These are phyloP conservation scores for Carpinus viminea DNA, from an alignment of 306 rosid genomes.

Conservation along the genomic window DNA sequence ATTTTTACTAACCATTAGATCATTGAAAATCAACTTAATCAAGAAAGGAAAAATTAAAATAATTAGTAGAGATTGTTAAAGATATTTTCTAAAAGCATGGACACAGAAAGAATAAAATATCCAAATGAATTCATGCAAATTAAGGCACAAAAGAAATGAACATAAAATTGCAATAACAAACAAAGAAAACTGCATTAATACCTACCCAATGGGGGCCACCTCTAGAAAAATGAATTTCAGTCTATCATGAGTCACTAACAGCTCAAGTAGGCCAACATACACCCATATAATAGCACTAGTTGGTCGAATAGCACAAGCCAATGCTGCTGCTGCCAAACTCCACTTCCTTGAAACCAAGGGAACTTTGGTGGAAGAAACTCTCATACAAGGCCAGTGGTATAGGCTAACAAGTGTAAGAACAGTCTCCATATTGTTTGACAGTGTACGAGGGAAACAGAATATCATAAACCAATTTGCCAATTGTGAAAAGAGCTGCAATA, in stretches of 20 bases:
- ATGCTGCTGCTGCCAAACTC: conserved; percentile 72
- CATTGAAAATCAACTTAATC: neutral
- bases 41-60: neutral
- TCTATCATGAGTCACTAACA: conserved; percentile 46
- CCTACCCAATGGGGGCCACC: conserved; percentile 89
- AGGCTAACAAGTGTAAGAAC: conserved; percentile 79
- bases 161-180: neutral
- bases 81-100: neutral
- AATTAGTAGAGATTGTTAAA: neutral
- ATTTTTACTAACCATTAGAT: neutral
- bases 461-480: conserved; percentile 85
- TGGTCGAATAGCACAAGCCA: conserved; percentile 85
- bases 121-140: conserved; percentile 8
- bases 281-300: conserved; percentile 87
- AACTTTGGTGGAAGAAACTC: conserved; percentile 38
- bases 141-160: neutral
- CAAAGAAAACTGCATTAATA: conserved; percentile 27
- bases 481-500: conserved; percentile 77
- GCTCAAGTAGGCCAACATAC: conserved; percentile 76
- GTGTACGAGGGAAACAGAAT: conserved; percentile 73
- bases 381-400: conserved; percentile 90
- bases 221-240: conserved; percentile 63
- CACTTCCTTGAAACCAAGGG: conserved; percentile 65
- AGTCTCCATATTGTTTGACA: conserved; percentile 88
- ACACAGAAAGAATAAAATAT: neutral